These are phyloP conservation scores for Mycosphaerella sp. DNA, from an alignment of 2,329 filamentous ascomycete genomes.

Conservation along the genomic window DNA sequence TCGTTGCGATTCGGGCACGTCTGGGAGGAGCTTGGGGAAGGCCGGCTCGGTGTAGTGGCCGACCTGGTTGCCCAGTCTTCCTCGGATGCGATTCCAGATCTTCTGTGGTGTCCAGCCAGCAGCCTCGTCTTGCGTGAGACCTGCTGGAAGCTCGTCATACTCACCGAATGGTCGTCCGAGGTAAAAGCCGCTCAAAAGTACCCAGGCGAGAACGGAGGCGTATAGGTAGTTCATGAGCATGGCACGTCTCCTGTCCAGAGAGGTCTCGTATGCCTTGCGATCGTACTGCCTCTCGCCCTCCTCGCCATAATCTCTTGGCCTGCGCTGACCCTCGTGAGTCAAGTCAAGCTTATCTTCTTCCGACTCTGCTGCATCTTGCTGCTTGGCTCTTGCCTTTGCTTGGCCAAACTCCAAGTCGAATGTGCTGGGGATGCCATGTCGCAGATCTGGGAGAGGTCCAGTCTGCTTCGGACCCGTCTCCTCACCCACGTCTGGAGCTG, in stretches of 20 bases:
- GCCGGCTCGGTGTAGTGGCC: constrained; percentile 95
- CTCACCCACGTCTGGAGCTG: constrained; percentile 13
- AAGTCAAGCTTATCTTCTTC: constrained; percentile 25
- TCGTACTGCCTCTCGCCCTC: constrained; percentile 62
- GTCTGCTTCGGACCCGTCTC: constrained; percentile 19
- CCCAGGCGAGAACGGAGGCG: constrained; percentile 51
- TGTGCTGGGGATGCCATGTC: constrained; percentile 90
- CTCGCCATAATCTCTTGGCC: constrained; percentile 37
- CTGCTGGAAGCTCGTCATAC: constrained; percentile 62
- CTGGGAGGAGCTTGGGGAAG: constrained; percentile 86
- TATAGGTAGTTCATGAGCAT: constrained; percentile 72
- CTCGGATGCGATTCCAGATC: constrained; percentile 75
- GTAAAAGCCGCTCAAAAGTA: constrained; percentile 59
- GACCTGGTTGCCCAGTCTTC: constrained; percentile 67
- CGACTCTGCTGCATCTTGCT: constrained; percentile 28
- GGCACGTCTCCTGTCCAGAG: constrained; percentile 74
- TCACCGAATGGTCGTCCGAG: constrained; percentile 78
- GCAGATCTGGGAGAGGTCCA: constrained; percentile 77
- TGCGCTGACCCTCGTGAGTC: constrained; percentile 19
- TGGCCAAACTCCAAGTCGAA: constrained; percentile 66
- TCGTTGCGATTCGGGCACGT: constrained; percentile 68
- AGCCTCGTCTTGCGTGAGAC: constrained; percentile 54
- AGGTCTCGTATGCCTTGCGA: constrained; percentile 81
- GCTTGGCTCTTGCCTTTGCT: constrained; percentile 32
- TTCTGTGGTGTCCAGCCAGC: constrained; percentile 69